Base-by-base conservation (phyloP, 2,329 filamentous ascomycete species). In the Fusarium euwallaceae region DNA sequence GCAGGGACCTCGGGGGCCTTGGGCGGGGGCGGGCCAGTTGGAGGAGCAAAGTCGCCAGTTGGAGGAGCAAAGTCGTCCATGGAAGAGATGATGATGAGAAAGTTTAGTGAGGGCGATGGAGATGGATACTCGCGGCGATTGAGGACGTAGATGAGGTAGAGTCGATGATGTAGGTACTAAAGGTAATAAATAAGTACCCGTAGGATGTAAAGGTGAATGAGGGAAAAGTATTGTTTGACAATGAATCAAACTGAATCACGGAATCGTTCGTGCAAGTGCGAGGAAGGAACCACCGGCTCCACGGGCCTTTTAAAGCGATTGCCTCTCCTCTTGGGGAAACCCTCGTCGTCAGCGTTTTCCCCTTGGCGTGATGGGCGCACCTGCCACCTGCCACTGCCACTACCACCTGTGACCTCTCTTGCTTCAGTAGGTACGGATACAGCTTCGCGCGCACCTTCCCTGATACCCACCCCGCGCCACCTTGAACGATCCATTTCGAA, bases 1-100 rank as follows among this genome's bases (percentile, higher is more conserved):
- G 82, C 79, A 64, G 84, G 84, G 9, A 86, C 84, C 78, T 94
- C 92, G 3, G 94, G 95, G 2, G 89, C 88, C 80, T 85, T 87
- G 72, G 88, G 89, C 60, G 89, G 89, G 75, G 89, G 88, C 56
- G 89, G 89, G 27, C 88, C 89, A 27, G 83, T 61, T 3, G 89
- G 89, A 62, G 24, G 88, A 64, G 84, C 82, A 81, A 88, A 90
- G 73, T 91, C 88, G 75, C 88, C 89, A 27, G 83, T 61, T 3
- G 89, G 89, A 62, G 24, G 88, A 64, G 84, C 82, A 81, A 88
- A 90, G 73, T 91, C 88, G 75, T 86, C 85, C 89, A 91, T 90
- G 48, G 69, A 69, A 67, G 64, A 71, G 37, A 36, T 39, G 39
- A 9, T 36, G 27, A 34, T 34, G 32, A 11, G 53, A 60, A 10